Conservation (phyloP, 1,139 yeast species). For the Yamadazyma dushanensis region DNA sequence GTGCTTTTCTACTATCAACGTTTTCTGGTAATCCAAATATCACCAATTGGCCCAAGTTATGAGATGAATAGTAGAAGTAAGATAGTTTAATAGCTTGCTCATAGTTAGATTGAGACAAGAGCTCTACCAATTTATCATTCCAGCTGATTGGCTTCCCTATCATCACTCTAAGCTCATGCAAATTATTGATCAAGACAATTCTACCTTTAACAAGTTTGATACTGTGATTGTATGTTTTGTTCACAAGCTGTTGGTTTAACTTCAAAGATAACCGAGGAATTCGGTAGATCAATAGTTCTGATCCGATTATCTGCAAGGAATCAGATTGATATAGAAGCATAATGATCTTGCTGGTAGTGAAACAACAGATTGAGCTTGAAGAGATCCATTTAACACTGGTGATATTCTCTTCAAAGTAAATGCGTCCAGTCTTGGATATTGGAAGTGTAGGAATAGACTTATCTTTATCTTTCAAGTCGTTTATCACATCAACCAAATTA, state of each 20-base stretch:
- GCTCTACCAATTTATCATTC: slow-evolving; percentile 63
- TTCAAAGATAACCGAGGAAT: slow-evolving; percentile 3
- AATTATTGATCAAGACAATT: slow-evolving; percentile 21
- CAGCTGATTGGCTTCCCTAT: slow-evolving; percentile 67
- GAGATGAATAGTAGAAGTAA: slow-evolving; percentile 47
- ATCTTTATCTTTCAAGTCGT: slow-evolving; percentile 42
- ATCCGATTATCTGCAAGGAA: slow-evolving; percentile 5
- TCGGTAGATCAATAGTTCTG: slow-evolving; percentile 3
- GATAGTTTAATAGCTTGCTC: slow-evolving; percentile 57
- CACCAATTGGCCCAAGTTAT: slow-evolving; percentile 47
- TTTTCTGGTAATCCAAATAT: slow-evolving; percentile 56
- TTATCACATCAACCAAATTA: slow-evolving; percentile 27
- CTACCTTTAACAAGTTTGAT: slow-evolving; percentile 29
- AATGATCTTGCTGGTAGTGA: slow-evolving; percentile 14
- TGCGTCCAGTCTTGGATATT: slow-evolving; percentile 44
- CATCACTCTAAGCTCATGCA: slow-evolving; percentile 15
- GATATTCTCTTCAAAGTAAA: slow-evolving; percentile 32
- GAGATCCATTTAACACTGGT: slow-evolving; percentile 63
- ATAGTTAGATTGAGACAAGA: slow-evolving; percentile 51
- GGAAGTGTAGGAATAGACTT: slow-evolving; percentile 37
- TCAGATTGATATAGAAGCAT: slow-evolving; percentile 5
- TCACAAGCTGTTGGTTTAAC: slow-evolving; percentile 5
- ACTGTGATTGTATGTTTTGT: slow-evolving; percentile 12
- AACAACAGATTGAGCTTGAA: slow-evolving; percentile 41
- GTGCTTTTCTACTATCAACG: slow-evolving; percentile 38